Conservation (phyloP, 2,329 filamentous ascomycete genomes). For the Cladosporium oxysporum region DNA sequence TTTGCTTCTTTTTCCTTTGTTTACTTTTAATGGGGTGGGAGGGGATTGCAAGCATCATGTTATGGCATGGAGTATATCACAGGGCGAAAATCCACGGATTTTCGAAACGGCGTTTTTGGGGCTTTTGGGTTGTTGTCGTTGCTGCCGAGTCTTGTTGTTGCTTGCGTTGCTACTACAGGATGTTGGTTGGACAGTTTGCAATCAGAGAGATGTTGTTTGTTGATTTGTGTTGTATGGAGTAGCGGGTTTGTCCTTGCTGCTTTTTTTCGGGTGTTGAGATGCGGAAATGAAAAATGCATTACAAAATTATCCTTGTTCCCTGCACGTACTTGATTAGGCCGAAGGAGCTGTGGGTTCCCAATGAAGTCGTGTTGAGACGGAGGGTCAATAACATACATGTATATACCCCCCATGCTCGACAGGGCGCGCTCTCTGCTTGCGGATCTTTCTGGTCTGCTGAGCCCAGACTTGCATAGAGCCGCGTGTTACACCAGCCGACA, state of each 20-base stretch:
- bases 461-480: too few relatives aligned
- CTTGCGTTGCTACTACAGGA: constrained; percentile 6
- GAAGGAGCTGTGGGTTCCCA: not conserved
- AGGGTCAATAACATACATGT: not conserved
- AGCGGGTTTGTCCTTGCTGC: not conserved
- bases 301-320: not conserved
- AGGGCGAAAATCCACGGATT: constrained; percentile 19
- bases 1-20: constrained; percentile 7
- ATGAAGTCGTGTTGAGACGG: not conserved
- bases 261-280: not conserved
- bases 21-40: not conserved
- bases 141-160: constrained; percentile 3
- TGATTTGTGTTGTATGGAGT: not conserved
- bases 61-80: constrained; percentile 17
- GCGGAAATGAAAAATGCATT: not conserved
- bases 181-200: not conserved
- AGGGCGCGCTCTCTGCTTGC: too few relatives aligned
- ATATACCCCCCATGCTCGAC: too few relatives aligned
- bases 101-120: not conserved
- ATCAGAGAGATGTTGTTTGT: not conserved
- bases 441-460: too few relatives aligned
- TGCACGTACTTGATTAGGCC: too few relatives aligned
- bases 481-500: too few relatives aligned
- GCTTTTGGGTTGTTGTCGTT: not conserved
- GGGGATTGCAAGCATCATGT: constrained; percentile 12